Percentiles rank a stretch among this genome's conserved stretches.
These are phyloP conservation scores for Oryza nivara DNA, from an alignment of 176 grass and related monocot genomes.

Conservation along the genomic window DNA sequence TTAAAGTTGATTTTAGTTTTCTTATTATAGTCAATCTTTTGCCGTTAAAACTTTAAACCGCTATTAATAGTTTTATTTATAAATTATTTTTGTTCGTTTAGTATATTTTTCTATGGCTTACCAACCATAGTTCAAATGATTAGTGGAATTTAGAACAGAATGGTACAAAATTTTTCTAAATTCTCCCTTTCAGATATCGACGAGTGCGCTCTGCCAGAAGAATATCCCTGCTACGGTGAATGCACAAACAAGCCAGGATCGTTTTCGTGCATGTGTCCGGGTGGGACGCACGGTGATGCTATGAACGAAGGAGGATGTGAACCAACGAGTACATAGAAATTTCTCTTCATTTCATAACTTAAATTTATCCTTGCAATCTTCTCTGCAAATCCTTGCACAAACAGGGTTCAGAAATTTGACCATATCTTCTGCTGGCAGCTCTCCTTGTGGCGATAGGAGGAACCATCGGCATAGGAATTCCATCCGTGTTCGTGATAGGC, in stretches of 20 bases:
- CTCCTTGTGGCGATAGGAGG: neutral
- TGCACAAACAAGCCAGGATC: constrained; percentile 38
- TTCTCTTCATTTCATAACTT: neutral
- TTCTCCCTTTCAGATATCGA: constrained; percentile 31
- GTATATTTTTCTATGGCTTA: too few species aligned
- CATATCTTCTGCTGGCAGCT: neutral
- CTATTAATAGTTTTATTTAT: too few species aligned
- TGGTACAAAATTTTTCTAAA: too few species aligned
- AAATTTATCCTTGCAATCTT: neutral
- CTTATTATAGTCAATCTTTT: too few species aligned
- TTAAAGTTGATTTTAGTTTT: too few species aligned
- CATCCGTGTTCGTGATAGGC: neutral
- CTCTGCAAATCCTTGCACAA: neutral
- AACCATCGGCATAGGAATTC: neutral
- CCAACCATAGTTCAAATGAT: too few species aligned
- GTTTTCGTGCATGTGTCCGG: constrained; percentile 27
- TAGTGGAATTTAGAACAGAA: too few species aligned
- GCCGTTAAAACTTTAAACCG: too few species aligned
- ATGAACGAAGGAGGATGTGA: neutral
- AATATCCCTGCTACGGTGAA: constrained; percentile 31
- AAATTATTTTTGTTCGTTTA: too few species aligned
- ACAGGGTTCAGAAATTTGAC: neutral
- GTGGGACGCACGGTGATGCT: constrained; percentile 35
- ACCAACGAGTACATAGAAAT: neutral
- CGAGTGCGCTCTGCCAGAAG: constrained; percentile 26